phyloP scores from a whole-genome alignment of 495 filamentous ascomycete species.

The Cryomyces minteri region DNA sequence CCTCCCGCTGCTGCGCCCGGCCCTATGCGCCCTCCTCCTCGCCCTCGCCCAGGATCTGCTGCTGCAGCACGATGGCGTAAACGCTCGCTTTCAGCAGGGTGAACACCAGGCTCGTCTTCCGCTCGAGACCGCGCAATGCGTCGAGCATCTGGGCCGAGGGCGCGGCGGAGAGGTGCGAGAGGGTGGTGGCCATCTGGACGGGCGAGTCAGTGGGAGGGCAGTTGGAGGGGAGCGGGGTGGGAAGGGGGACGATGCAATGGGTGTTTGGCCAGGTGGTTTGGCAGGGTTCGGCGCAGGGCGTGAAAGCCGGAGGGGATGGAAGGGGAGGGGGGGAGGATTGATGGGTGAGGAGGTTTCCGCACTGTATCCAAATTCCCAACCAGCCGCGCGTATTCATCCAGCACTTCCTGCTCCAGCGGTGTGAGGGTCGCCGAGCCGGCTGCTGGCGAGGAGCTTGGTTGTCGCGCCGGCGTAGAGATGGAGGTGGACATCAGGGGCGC shows the following conservation, averaged over 20 bases:
- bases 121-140: slow-evolving; percentile 68
- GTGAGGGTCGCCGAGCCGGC: slow-evolving; percentile 24
- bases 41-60: slow-evolving; percentile 64
- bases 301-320: background rate
- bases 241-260: background rate
- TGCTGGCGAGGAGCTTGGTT: background rate
- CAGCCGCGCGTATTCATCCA: slow-evolving; percentile 80
- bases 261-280: too few species aligned
- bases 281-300: too few species aligned
- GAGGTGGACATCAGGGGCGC: background rate
- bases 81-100: slow-evolving; percentile 94
- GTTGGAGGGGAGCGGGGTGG: background rate
- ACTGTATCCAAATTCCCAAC: slow-evolving; percentile 87
- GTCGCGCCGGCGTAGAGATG: background rate
- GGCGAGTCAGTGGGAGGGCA: background rate
- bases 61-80: slow-evolving; percentile 93
- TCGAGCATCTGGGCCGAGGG: slow-evolving; percentile 63
- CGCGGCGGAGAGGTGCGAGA: slow-evolving; percentile 39
- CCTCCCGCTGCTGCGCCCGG: too few species aligned
- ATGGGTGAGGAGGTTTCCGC: too few species aligned
- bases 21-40: slow-evolving; percentile 25
- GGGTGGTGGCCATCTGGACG: slow-evolving; percentile 36
- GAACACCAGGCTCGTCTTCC: slow-evolving; percentile 86
- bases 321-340: background rate
- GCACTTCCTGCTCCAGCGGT: slow-evolving; percentile 78